A percentile compares a stretch with the other conserved stretches of the same genome.
Evolutionary conservation across 73 alveolate genomes (phyloP).

Genomic region (Paramecium biaurelia): DNA sequence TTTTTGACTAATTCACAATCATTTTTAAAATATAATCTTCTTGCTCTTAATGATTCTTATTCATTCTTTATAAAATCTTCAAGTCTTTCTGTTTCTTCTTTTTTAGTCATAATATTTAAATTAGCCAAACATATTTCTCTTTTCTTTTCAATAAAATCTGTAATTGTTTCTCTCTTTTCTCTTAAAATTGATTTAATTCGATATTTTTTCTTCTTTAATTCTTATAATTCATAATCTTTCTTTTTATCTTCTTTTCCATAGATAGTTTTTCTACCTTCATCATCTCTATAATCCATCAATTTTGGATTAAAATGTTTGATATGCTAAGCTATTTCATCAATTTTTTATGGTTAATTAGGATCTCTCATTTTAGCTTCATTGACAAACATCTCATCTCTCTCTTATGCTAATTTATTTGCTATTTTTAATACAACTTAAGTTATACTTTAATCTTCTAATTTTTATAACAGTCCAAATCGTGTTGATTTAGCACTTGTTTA

Average conservation of each 20-base stretch:
- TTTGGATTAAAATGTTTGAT: slow-evolving; percentile 39
- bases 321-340: background rate
- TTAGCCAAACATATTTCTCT: slow-evolving; percentile 59
- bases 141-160: slow-evolving; percentile 54
- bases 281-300: background rate
- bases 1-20: slow-evolving; percentile 57
- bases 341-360: background rate
- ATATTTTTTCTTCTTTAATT: slow-evolving; percentile 43
- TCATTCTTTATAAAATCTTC: slow-evolving; percentile 59
- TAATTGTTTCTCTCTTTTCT: slow-evolving; percentile 59
- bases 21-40: slow-evolving; percentile 58
- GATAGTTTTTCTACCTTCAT: background rate
- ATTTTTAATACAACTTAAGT: background rate
- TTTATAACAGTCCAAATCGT: slow-evolving; percentile 15
- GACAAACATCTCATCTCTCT: slow-evolving; percentile 51
- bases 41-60: slow-evolving; percentile 57
- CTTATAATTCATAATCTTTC: slow-evolving; percentile 29
- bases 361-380: background rate
- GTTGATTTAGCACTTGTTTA: background rate
- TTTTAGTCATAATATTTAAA: slow-evolving; percentile 48
- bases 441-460: slow-evolving; percentile 26
- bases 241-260: slow-evolving; percentile 47
- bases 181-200: slow-evolving; percentile 39
- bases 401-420: slow-evolving; percentile 60
- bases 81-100: slow-evolving; percentile 50